These are phyloP conservation scores for Pyrrhoderma lamaoense DNA, from an alignment of 1,284 basidiomycete species.

Conservation along the genomic window DNA sequence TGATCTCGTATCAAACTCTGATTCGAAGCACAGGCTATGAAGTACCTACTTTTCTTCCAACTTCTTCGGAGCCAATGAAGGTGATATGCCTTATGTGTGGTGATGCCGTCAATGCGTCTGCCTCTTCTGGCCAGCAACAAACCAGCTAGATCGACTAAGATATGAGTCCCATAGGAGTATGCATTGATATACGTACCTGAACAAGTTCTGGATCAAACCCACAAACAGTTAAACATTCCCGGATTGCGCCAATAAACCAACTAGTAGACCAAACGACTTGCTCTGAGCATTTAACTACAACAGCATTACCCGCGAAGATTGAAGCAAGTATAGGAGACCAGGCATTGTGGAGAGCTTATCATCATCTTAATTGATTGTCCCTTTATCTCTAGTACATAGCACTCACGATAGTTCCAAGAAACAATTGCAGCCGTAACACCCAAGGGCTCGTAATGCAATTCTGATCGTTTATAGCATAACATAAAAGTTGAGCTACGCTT, in stretches of 20 bases:
- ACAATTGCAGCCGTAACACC: conserved; percentile 91
- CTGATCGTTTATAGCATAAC: conserved; percentile 77
- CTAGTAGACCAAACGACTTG: conserved; percentile 83
- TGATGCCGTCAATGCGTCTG: conserved; percentile 75
- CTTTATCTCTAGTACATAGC: not conserved
- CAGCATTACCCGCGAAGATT: conserved; percentile 84
- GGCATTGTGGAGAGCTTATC: conserved; percentile 80
- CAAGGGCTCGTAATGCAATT: conserved; percentile 88
- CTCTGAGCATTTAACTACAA: conserved; percentile 92
- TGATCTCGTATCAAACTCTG: not conserved
- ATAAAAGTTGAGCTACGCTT: conserved; percentile 67
- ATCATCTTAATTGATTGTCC: conserved; percentile 11
- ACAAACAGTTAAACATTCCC: conserved; percentile 65
- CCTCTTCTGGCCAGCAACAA: conserved; percentile 84
- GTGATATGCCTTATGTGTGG: conserved; percentile 75
- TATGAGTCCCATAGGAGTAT: not conserved
- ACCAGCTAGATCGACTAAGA: conserved; percentile 45
- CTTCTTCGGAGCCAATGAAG: conserved; percentile 89
- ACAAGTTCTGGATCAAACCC: conserved; percentile 79
- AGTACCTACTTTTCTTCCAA: conserved; percentile 69
- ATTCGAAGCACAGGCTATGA: not conserved
- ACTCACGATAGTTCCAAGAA: conserved; percentile 88
- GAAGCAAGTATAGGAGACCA: conserved; percentile 89
- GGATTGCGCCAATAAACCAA: conserved; percentile 77
- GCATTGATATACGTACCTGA: conserved; percentile 39